These are phyloP conservation scores for Salix dunnii DNA, from an alignment of 345 rosid species.

Conservation along the genomic window DNA sequence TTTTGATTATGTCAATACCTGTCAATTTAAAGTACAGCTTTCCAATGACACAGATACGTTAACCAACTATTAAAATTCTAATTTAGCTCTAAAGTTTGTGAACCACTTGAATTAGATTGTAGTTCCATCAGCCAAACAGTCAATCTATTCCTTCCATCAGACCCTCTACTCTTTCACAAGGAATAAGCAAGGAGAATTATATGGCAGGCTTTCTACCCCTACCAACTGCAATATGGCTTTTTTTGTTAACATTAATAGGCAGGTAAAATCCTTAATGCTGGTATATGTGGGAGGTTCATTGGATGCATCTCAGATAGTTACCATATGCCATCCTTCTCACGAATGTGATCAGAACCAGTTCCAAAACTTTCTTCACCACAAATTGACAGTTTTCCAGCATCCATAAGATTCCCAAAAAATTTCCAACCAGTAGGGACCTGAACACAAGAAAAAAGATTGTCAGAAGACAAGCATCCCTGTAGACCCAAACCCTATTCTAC, in stretches of 20 bases:
- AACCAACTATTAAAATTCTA: neutral
- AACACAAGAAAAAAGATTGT: slow-evolving; percentile 17
- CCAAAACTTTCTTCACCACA: slow-evolving; percentile 99
- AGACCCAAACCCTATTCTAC: neutral
- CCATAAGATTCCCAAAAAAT: slow-evolving; percentile 96
- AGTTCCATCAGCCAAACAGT: neutral
- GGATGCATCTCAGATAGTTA: slow-evolving; percentile 32
- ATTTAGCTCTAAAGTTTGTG: neutral
- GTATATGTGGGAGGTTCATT: neutral
- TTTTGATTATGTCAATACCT: neutral
- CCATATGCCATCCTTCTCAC: slow-evolving; percentile 97
- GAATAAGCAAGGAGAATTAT: neutral
- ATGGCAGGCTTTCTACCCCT: neutral
- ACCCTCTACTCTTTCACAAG: neutral
- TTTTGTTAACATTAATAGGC: neutral
- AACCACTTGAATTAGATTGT: neutral
- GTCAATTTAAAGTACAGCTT: neutral
- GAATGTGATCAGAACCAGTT: slow-evolving; percentile 95
- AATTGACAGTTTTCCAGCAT: slow-evolving; percentile 84
- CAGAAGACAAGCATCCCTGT: slow-evolving; percentile 6
- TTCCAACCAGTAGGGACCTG: slow-evolving; percentile 99
- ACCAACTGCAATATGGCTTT: neutral
- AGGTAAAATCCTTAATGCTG: neutral
- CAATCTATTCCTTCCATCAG: neutral
- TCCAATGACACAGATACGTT: neutral